A percentile compares a stretch with the other conserved stretches of the same genome.
Conservation (phyloP, 83 land plant genomes). For the Picea abies region DNA sequence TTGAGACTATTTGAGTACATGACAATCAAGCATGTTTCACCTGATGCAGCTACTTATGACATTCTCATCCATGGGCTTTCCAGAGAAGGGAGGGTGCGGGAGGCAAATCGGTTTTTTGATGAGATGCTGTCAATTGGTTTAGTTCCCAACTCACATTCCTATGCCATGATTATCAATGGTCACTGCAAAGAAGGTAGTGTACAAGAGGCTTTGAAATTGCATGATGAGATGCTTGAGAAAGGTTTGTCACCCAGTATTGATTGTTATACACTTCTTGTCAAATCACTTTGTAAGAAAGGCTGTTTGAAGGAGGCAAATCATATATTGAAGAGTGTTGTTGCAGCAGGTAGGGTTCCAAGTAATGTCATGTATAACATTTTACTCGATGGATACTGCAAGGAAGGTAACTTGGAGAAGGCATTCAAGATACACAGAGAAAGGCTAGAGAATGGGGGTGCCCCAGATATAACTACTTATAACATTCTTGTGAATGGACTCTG, state of each 20-base stretch:
- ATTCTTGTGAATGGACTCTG: constrained; percentile 43
- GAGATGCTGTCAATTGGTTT: constrained; percentile 30
- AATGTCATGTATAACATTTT: constrained; percentile 51
- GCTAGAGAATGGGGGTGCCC: constrained; percentile 39
- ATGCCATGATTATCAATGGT: constrained; percentile 21
- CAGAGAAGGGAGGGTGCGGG: constrained; percentile 19
- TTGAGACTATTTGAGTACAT: constrained; percentile 23
- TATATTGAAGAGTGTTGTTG: constrained; percentile 29
- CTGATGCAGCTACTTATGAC: constrained; percentile 29
- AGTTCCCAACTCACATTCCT: constrained; percentile 23
- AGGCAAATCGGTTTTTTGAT: constrained; percentile 20
- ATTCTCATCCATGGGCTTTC: constrained; percentile 31
- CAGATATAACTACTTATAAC: constrained; percentile 26
- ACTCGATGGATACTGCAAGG: constrained; percentile 59
- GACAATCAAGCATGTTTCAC: neutral
- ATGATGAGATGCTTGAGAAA: too few species aligned
- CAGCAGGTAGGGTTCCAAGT: constrained; percentile 38
- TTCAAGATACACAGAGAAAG: constrained; percentile 46
- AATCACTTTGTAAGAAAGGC: too few species aligned
- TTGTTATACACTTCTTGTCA: too few species aligned
- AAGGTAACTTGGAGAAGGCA: constrained; percentile 49
- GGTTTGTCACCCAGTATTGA: too few species aligned
- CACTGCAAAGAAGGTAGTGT: constrained; percentile 23
- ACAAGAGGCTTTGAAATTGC: neutral
- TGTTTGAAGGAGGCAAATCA: too few species aligned